Evolutionary conservation across 768 basidiomycete genomes (phyloP).

Genomic region (Glaciozyma martinii): DNA sequence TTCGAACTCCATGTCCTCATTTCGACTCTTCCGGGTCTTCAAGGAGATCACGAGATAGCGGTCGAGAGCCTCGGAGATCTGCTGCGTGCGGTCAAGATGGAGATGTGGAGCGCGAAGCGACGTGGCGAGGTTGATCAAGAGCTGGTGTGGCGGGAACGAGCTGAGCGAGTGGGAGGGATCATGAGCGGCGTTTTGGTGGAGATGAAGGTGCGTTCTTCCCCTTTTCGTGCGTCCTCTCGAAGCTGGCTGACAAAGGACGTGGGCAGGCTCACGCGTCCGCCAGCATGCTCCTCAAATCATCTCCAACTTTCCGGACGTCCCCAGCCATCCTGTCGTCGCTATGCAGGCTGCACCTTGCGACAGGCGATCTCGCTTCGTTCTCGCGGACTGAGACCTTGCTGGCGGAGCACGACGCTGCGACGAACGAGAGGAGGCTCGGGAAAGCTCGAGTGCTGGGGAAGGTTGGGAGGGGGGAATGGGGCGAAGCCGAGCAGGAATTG

Average conservation of each 20-base stretch:
- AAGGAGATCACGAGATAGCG: neutral
- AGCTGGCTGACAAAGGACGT: too few relatives aligned
- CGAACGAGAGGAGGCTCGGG: neutral
- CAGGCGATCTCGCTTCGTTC: slow-evolving; percentile 2
- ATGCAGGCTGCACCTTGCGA: neutral
- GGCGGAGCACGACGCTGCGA: neutral
- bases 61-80: neutral
- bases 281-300: neutral
- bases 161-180: neutral
- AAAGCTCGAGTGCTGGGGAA: neutral
- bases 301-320: neutral
- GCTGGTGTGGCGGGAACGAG: neutral
- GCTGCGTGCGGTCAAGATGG: neutral
- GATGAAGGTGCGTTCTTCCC: neutral
- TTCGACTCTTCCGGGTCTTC: neutral
- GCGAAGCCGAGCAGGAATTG: slow-evolving; percentile 2
- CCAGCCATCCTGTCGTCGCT: neutral
- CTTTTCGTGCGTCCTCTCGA: neutral
- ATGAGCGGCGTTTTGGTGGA: neutral
- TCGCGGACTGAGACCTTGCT: neutral
- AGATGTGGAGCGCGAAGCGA: neutral
- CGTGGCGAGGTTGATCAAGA: neutral
- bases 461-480: slow-evolving; percentile 2
- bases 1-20: slow-evolving; percentile 12
- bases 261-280: neutral